These are phyloP conservation scores for Eleusine coracana DNA, from an alignment of 176 grass and related monocot genomes.

Conservation along the genomic window DNA sequence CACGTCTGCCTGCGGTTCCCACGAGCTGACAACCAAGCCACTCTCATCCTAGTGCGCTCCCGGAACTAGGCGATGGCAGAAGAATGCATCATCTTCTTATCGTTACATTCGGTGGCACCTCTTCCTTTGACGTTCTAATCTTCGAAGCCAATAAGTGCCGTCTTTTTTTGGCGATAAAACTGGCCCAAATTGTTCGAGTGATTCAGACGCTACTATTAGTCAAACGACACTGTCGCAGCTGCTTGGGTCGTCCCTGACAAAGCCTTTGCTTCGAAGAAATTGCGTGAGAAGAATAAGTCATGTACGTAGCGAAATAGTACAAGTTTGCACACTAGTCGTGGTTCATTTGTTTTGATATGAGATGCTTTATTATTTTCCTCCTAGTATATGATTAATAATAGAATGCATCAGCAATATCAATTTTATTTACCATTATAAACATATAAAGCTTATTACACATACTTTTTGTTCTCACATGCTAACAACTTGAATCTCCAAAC, in stretches of 20 bases:
- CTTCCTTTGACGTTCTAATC: constrained; percentile 51
- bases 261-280: not conserved
- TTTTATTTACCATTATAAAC: not conserved
- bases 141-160: constrained; percentile 43
- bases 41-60: no score
- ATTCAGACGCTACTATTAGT: not conserved
- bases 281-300: not conserved
- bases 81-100: constrained; percentile 49
- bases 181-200: not conserved
- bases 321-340: not conserved
- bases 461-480: not conserved
- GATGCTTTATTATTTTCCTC: not conserved
- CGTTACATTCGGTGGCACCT: constrained; percentile 44
- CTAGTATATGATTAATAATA: no score
- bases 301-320: not conserved
- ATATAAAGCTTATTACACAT: not conserved
- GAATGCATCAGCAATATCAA: no score
- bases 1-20: no score
- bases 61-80: not conserved
- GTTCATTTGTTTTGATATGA: not conserved
- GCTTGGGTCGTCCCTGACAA: not conserved
- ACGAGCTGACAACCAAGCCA: no score
- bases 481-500: not conserved
- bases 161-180: not conserved
- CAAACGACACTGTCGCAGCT: not conserved